Base-by-base conservation (phyloP, 225 moss, liverwort and hornwort genomes). In the Neckera pumila region DNA sequence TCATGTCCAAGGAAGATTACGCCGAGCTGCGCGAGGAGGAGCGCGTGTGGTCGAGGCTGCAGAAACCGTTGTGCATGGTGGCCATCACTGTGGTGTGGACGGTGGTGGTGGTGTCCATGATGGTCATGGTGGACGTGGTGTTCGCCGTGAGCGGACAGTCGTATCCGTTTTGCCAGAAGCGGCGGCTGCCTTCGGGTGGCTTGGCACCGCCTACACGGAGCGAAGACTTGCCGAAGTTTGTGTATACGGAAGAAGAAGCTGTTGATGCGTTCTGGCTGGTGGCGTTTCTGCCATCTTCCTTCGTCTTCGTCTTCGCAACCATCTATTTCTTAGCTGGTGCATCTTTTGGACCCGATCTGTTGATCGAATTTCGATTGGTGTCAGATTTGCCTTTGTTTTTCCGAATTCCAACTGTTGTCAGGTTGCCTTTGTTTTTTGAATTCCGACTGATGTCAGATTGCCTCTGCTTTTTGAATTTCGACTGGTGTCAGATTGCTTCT, bases 1-100 rank as follows among this genome's bases (percentile, higher is more conserved):
- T 99, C 70, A 99, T 99, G 96, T 92, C 99, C 26, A 92, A 88
- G 74, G 97, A 97, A 56, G 96, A 96, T 64, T 97, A 99, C 79
- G 96, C 86, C 42, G 90, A 59, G 79, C 87, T 97, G 57, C 94
- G 98, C 49, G 94, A 93, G 65, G 99, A 99, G 88, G 94, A 96
- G 87, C 93, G 92, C n/a, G 96, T 93, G 38, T 95, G 93, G 96
- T 90, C 90, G 70, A 90, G 88, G 85, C 80, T 97, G 90, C 95
- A 95, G 89, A 92, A 88, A 92, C 99, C 97, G 25, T 70, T 96
- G 83, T 88, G 94, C 79, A 95, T 97, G 96, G 42, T 45, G 57
- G 91, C 85, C 43, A 89, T 99, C 61, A 82, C 92, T 16, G 30
- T 82, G 42, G 90, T 96, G 80, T 97, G 99, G 97, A 86, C 87